Base-by-base conservation (phyloP, 495 filamentous ascomycete genomes). In the Pseudotulostoma volvatum region DNA sequence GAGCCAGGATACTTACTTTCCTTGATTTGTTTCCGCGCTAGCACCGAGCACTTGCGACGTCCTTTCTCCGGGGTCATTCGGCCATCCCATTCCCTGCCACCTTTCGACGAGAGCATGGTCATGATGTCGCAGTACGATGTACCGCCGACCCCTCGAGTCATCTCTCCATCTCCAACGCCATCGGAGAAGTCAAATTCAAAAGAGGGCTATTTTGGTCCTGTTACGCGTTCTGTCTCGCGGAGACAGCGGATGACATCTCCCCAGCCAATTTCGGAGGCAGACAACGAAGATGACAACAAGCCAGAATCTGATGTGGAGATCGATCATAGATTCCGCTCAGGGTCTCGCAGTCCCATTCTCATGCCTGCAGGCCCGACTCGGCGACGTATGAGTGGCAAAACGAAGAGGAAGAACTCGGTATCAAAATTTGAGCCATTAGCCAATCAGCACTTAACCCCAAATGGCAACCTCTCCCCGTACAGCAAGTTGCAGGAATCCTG, bases 381-480 rank as follows among this genome's bases (percentile, higher is more conserved):
- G 39, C 68, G 44, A 55, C 68, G 68, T 32, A 69, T 28, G 23
- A 28, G 23, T 11, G 23, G 23, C 23, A 5, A 60, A 36, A 53
- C 67, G 9, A 61, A 58, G 21, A 57, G 59, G 21, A 68, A 68
- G 38, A 64, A 66, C 8, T 47, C 66, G 40, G 51, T 55, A 31
- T 42, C 53, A 20, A 50, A 49, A 39, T 56, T 49, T 44, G 55
- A 51, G 46, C 55, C 47, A 23, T 39, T 56, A 42, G 60, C 45
- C 43, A 63, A 69, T 45, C 67, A 62, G 14, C 54, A 56, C 28
- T 36, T 51, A 3, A 53, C 59, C 8, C 44, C 62, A 21, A 81
- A 87, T 51, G 81, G 78, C 19, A 73, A 84, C 46, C 67, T 92
- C n/a, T 77, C 77, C 8, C 79, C 79, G 18, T 61, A 70, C 8